Evolutionary conservation across 768 basidiomycete genomes (phyloP).

Genomic region (Calocybe gangraenosa): DNA sequence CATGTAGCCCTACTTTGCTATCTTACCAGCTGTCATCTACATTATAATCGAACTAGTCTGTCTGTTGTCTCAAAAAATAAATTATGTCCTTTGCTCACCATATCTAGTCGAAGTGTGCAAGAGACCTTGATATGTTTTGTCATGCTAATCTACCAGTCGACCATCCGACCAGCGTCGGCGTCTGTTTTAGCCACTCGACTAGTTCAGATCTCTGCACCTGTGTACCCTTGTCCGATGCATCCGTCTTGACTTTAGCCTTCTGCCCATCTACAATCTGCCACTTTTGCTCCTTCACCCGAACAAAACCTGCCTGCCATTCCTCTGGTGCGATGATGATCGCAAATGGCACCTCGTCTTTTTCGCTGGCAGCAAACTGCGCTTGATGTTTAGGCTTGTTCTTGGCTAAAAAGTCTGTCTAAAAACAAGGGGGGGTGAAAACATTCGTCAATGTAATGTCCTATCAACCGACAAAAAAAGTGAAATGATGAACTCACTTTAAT

Average conservation of each 20-base stretch:
- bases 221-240: slow-evolving; percentile 50
- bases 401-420: slow-evolving; percentile 85
- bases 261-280: slow-evolving; percentile 74
- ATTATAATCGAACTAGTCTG: no score
- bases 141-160: slow-evolving; percentile 25
- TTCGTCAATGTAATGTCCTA: slow-evolving; percentile 3
- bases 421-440: neutral
- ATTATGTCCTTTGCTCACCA: no score
- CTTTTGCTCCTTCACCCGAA: slow-evolving; percentile 88
- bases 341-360: slow-evolving; percentile 90
- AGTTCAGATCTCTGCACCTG: slow-evolving; percentile 61
- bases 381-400: slow-evolving; percentile 89
- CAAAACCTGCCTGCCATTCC: slow-evolving; percentile 80
- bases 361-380: slow-evolving; percentile 85
- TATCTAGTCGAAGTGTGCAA: no score
- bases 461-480: neutral
- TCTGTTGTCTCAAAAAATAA: no score
- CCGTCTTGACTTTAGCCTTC: slow-evolving; percentile 61
- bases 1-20: no score
- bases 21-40: no score
- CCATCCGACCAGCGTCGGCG: slow-evolving; percentile 41
- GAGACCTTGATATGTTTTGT: no score
- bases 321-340: slow-evolving; percentile 87
- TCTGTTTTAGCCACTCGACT: slow-evolving; percentile 56
- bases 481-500: slow-evolving; percentile 62